Base-by-base conservation (phyloP, 805 yeast species). In the Ogataea trehaloabstinens region DNA sequence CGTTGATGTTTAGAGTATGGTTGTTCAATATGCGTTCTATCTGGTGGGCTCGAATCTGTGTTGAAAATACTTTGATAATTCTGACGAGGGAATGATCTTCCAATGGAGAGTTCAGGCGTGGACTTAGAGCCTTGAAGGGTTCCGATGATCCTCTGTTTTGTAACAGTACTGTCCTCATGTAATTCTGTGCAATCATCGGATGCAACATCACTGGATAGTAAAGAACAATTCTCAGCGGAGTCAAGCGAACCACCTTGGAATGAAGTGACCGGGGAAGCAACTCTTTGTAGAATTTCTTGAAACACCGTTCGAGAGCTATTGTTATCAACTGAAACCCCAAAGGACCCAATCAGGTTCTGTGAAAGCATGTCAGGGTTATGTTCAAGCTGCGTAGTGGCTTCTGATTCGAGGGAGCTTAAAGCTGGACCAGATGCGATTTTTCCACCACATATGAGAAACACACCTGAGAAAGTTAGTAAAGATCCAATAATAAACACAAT, bases 391-490 rank as follows among this genome's bases (percentile, higher is more conserved):
- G 8, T 22, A 8, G 25, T 8, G 12, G 25, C 25, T 8, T 22
- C 25, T 12, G 25, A 22, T 8, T 22, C 25, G 25, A 22, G 11
- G 12, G 25, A 22, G 25, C 12, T 12, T 22, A 8, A 8, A 8
- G 8, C 11, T 8, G 8, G 25, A 22, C 12, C 25, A 22, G 25
- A 22, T 12, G 25, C 12, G 3, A 42, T 19, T 27, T 38, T 40
- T 4, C 50, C 46, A 3, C 55, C 56, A 37, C 56, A 53, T 12
- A 69, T 66, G 22, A 60, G 44, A 55, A 66, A 68, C 4, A 71
- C 77, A 1, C 77, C 76, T 5, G 52, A 37, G 32, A 70, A 64
- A 0, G 71, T 63, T 13, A 69, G 45, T 3, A 49, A 21, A 20
- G 71, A 63, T 3, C 75, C 76, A 3, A 47, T 12, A 1, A 55